Evolutionary conservation across 805 yeast genomes (phyloP), one percentile per base, ranked within the genome.

Genomic region (Candida boleticola): DNA sequence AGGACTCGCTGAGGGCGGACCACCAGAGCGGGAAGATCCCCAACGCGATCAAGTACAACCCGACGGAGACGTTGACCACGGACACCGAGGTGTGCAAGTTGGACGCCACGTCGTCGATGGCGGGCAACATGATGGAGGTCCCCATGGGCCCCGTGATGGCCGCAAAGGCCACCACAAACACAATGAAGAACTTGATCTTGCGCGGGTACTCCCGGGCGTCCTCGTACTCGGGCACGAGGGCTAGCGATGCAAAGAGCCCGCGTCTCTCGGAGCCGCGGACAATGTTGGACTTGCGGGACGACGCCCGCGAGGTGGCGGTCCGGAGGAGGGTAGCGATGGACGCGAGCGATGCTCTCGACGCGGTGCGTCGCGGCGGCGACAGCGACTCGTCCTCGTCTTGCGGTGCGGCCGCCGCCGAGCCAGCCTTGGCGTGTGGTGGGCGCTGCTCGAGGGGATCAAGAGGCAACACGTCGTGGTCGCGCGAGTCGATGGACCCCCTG

Each of bases 11-110:
- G 43, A 85, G 74, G 7, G 83, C 78, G 5, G 92, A 83, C 95
- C 96, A 89, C 93, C 95, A 88, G 35, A 89, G 56, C 2, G 96
- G 96, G 52, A 86, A 80, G 1, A 89, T 68, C 13, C 96, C 96
- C 27, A 89, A 55, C 1, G 89, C 71, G 11, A 87, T 55, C 21
- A 87, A 62, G 57, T 87, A 89, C 10, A 88, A 74, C 50, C 96
- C 96, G 39, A 87, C 88, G 2, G 92, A 80, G 14, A 88, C 72
- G 54, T 87, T 88, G 20, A 87, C 88, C 52, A 77, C 70, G 22
- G 80, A 65, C 1, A 74, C 74, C 3, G 77, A 53, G 0, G 95
- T 82, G 33, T 81, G 35, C 14, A 85, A 70, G 16, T 77, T 79
- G 1, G 50, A 47, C 3, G 75, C 74, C 32, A 88, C 74, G 40